Base-by-base conservation (phyloP, 2,329 filamentous ascomycete genomes). In the Aspergillus uvarum region DNA sequence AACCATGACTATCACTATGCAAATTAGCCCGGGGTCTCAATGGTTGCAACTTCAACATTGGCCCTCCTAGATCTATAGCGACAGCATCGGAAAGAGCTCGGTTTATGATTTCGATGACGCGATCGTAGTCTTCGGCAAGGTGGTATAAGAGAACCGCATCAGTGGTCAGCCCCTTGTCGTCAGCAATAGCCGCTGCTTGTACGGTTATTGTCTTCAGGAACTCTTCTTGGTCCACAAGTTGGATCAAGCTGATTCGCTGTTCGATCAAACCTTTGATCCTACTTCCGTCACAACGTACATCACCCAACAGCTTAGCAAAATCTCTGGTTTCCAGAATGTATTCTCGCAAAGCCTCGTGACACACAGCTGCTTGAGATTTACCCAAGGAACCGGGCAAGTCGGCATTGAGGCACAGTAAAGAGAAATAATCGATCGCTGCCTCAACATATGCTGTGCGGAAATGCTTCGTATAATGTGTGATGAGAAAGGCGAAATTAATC, bases 281-380 rank as follows among this genome's bases (percentile, higher is more conserved):
- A 62, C 87, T 88, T 22, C 95, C 95, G 72, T 98, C 92, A 1
- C 87, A 86, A 61, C 88, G 86, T 68, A 99, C 92, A 73, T 99
- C 96, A 56, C 96, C 95, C 52, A 99, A 87, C 14, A 99, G 82
- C 70, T 92, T 90, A 70, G 93, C 94, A 76, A 98, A 99, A 72
- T 99, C 95, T 66, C 94, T 87, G 21, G 93, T 96, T 78, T 99
- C 95, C n/a, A 99, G 83, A 26, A 97, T 92, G 58, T 98, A 87
- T 76, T 98, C 95, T 38, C 93, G 90, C 59, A 99, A 82, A 6
- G 92, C 94, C 76, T 96, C 92, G 75, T 97, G 92, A 76, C 94
- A 98, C 42, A 97, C 85, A 51, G 85, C 86, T 56, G 88, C 85
- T 72, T 96, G 94, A 48, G 89, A 88, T 62, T 85, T 87, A 59